Evolutionary conservation across 768 basidiomycete genomes (phyloP).

Genomic region (Leucosporidium creatinivorum): DNA sequence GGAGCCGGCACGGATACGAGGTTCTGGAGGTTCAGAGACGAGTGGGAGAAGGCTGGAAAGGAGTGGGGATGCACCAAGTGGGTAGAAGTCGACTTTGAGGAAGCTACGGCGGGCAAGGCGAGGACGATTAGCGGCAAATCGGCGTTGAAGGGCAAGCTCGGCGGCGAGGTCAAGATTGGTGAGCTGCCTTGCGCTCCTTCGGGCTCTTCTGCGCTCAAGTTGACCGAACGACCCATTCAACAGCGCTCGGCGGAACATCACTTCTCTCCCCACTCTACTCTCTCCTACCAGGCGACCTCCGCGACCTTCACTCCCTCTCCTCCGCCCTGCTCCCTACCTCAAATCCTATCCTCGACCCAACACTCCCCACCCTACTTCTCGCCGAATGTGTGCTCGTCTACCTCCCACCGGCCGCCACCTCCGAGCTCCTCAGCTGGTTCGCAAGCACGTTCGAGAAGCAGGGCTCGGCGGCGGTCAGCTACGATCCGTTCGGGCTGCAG

Average conservation of each 20-base stretch:
- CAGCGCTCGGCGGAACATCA: conserved; percentile 59
- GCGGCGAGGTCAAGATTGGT: conserved; percentile 43
- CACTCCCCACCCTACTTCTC: conserved; percentile 70
- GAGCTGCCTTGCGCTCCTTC: background rate
- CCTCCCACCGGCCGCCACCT: conserved; percentile 58
- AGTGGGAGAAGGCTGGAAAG: background rate
- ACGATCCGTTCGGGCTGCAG: conserved; percentile 86
- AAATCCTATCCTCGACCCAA: conserved; percentile 53
- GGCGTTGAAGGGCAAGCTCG: conserved; percentile 52
- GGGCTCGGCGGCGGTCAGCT: conserved; percentile 52
- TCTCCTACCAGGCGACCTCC: conserved; percentile 70
- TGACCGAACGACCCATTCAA: no score
- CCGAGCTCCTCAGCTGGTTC: conserved; percentile 66
- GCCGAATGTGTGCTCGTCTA: conserved; percentile 94
- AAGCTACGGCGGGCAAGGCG: conserved; percentile 73
- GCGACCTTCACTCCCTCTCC: conserved; percentile 49
- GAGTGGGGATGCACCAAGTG: conserved; percentile 37
- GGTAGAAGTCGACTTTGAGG: conserved; percentile 85
- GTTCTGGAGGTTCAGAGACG: conserved; percentile 70
- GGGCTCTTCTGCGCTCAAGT: background rate
- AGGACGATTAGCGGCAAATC: conserved; percentile 67
- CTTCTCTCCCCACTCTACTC: conserved; percentile 57
- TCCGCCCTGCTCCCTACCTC: conserved; percentile 42
- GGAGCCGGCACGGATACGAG: conserved; percentile 94
- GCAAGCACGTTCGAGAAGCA: conserved; percentile 52